Evolutionary conservation across 83 land plant species (phyloP), one percentile per base, ranked within the genome.

Genomic region (Picea abies): DNA sequence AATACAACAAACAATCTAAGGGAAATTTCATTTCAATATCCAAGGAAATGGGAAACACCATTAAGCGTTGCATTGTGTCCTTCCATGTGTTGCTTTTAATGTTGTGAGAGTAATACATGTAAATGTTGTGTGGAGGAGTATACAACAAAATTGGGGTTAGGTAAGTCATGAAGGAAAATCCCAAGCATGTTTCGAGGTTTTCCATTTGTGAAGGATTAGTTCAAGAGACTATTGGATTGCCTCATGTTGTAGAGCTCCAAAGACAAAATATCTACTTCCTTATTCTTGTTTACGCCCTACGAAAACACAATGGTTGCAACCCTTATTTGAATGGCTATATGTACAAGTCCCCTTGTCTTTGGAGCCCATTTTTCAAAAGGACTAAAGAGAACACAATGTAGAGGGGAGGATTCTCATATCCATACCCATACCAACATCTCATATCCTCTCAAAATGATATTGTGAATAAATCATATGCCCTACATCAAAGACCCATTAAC

Each of bases 231-330:
- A 29, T 62, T 35, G 66, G 61, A 5, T 6, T 79, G 2, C 41
- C 63, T n/a, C 80, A 66, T 16, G 41, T 22, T 12, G 66, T 39
- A 60, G 66, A 79, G 47, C 66, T 79, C 20, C 66, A 79, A 37
- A 79, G 47, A 62, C 66, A 66, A 20, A 79, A 79, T 66, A 79
- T 79, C 39, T 79, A 79, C 66, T 79, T 79, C 80, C 66, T 79
- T 37, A 79, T 79, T 60, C 80, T 63, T 19, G 5, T 60, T 37
- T 61, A 79, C 52, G 8, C 41, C 26, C 80, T 79, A 0, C 80
- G 61, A 20, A 61, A 79, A 20, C 63, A 62, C 22, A 17, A 41
- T n/a, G 47, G 25, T 16, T 39, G 29, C 22, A 79, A 61, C 22
- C 0, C 19, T 2, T 73, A 89, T 32, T 62, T 86, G 1, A 14